Evolutionary conservation across 192 early-diverging fungal genomes (phyloP), one percentile per base, ranked within the genome.

Genomic region (Glomus cerebriforme): DNA sequence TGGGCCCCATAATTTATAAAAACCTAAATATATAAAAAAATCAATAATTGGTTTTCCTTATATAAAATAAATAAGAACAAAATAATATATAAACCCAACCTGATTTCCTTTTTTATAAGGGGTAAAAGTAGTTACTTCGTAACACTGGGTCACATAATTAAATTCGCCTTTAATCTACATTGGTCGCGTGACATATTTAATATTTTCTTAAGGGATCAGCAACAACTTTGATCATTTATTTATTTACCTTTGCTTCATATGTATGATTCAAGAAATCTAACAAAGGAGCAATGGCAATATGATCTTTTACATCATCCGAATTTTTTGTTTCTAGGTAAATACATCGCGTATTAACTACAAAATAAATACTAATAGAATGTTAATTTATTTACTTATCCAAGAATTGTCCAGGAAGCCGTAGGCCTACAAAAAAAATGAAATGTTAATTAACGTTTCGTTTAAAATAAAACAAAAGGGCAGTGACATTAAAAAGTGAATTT

Each of bases 261-360:
- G 85, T 87, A 85, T 94, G 93, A 80, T 94, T 94, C 54, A 94
- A 88, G 24, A 94, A 88, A 85, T 94, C 93, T 15, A 94, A 84
- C 69, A 93, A 83, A 6, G 93, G 93, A 35, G 93, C 93, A 49
- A 94, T 81, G 34, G 93, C 91, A 49, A 94, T 91, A 66, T 84
- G 89, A 63, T 90, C 89, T 13, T 76, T 82, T 7, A 80, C 78
- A 13, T 65, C 69, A 26, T 58, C 12, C 2, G 34, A 81, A 26
- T 84, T 82, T n/a, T 79, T 82, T 5, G 75, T 80, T 58, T 83
- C 85, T 27, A 90, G 76, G 72, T 88, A 86, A 43, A 90, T 90
- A 43, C 89, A 87, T 65, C 89, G 83, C 2, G 89, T 88, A 79
- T 88, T 90, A 13, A 90, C 89, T 90, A 79, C 9, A 65, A 8